Base-by-base conservation (phyloP, 371 early-diverging fungal genomes). In the Mortierella sp. region DNA sequence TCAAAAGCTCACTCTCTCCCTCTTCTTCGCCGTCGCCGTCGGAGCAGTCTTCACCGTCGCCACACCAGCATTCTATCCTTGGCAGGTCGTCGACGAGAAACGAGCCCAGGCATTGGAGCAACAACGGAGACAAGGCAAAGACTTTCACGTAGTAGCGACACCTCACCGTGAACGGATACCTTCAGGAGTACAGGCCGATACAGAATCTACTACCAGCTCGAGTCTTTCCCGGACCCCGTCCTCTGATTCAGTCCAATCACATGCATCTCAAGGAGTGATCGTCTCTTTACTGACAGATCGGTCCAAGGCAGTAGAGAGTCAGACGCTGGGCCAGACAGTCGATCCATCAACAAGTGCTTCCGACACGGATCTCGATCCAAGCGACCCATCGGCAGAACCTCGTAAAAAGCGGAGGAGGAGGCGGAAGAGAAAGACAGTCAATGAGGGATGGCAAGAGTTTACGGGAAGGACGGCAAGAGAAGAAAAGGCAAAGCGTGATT, bases 401-500 rank as follows among this genome's bases (percentile, higher is more conserved):
- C 47, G 43, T 48, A 80, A 70, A 62, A 80, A 70, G 55, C 70
- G 74, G 48, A 62, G 71, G 52, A 64, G 79, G 74, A 69, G 80
- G 64, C 69, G 80, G 64, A 73, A 67, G 64, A 66, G 74, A 67
- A 70, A 68, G 51, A 80, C 66, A 70, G 80, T 80, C 15, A 80
- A 80, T 21, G 80, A 80, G 16, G 80, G 80, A 11, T 80, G 80
- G 80, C 80, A 80, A 37, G 80, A 80, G 44, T 48, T 80, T n/a
- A 80, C 80, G 11, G 80, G 80, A 16, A 62, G 80, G 62, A 80
- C 80, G 25, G 80, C 80, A 7, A 70, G 74, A 26, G 80, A 80
- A 46, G 80, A 74, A 29, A 73, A 74, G 47, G 74, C 69, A 56
- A 70, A 68, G 60, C 58, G n/a, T n/a, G n/a, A 70, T 4, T 25